These are phyloP conservation scores for Mucor circinelloides DNA, from an alignment of 371 early-diverging fungal genomes.

Conservation along the genomic window DNA sequence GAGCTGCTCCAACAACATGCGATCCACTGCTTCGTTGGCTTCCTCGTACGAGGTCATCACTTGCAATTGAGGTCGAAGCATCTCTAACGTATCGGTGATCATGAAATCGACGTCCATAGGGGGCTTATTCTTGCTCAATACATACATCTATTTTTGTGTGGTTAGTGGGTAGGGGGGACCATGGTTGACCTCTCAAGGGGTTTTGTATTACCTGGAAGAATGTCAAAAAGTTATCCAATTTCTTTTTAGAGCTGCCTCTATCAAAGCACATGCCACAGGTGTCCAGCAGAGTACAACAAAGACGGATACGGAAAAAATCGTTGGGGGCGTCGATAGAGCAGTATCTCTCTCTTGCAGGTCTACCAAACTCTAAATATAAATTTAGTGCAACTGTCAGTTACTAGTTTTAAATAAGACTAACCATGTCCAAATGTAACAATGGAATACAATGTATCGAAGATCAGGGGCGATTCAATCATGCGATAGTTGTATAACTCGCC, in stretches of 20 bases:
- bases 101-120: conserved; percentile 92
- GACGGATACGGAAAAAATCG: conserved; percentile 93
- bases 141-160: conserved; percentile 70
- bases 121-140: conserved; percentile 75
- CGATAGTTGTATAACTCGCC: conserved; percentile 92
- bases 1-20: conserved; percentile 54
- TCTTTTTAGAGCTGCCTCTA: conserved; percentile 64
- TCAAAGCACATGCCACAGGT: conserved; percentile 89
- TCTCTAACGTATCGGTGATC: conserved; percentile 80
- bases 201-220: conserved; percentile 64
- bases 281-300: conserved; percentile 86
- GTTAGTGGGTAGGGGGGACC: not conserved
- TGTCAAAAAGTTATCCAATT: conserved; percentile 73
- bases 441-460: conserved; percentile 87
- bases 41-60: conserved; percentile 76
- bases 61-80: conserved; percentile 68
- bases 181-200: too few relatives aligned
- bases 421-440: conserved; percentile 87
- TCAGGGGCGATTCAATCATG: conserved; percentile 76
- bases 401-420: conserved; percentile 20
- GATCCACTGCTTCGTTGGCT: conserved; percentile 73
- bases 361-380: conserved; percentile 60
- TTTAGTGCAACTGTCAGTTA: not conserved
- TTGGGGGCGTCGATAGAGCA: conserved; percentile 79
- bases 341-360: conserved; percentile 67